Percentiles rank a stretch among this genome's conserved stretches.
These are phyloP conservation scores for Microcyclosporella mali DNA, from an alignment of 2,329 filamentous ascomycete genomes.

Conservation along the genomic window DNA sequence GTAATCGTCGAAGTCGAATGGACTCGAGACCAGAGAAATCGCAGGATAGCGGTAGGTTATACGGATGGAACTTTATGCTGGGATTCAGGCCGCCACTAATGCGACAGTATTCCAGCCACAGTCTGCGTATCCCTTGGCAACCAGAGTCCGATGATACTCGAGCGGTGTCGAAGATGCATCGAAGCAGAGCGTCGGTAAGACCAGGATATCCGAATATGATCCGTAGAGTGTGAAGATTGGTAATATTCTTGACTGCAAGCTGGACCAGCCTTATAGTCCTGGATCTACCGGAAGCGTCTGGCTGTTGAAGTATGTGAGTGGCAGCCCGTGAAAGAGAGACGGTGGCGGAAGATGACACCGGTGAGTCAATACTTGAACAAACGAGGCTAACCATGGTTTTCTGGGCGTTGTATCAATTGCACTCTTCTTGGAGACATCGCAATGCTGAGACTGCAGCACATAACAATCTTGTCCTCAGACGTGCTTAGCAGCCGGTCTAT, in stretches of 20 bases:
- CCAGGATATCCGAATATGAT: slow-evolving; percentile 41
- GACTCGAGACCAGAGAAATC: slow-evolving; percentile 35
- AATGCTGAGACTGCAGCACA: too few relatives aligned
- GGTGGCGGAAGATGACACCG: slow-evolving; percentile 43
- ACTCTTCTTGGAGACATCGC: too few relatives aligned
- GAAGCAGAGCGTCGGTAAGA: slow-evolving; percentile 36
- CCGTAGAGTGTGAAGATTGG: slow-evolving; percentile 39
- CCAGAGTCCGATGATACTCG: slow-evolving; percentile 19
- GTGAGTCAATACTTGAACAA: slow-evolving; percentile 40
- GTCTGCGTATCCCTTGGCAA: slow-evolving; percentile 31
- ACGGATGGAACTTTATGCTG: slow-evolving; percentile 10
- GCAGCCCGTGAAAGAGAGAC: slow-evolving; percentile 40
- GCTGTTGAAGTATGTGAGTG: slow-evolving; percentile 34
- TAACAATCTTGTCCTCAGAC: too few relatives aligned
- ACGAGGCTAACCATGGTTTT: slow-evolving; percentile 38
- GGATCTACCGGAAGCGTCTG: slow-evolving; percentile 36
- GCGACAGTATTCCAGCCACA: slow-evolving; percentile 44
- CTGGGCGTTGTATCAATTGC: neutral
- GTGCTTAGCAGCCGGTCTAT: too few relatives aligned
- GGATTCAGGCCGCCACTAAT: slow-evolving; percentile 26
- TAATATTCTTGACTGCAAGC: slow-evolving; percentile 36
- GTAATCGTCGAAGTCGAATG: slow-evolving; percentile 37
- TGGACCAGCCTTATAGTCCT: slow-evolving; percentile 36
- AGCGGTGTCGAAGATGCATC: slow-evolving; percentile 34
- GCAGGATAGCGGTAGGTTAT: slow-evolving; percentile 19